Base-by-base conservation (phyloP, 2,329 filamentous ascomycete species). In the Acrocalymma vagum region DNA sequence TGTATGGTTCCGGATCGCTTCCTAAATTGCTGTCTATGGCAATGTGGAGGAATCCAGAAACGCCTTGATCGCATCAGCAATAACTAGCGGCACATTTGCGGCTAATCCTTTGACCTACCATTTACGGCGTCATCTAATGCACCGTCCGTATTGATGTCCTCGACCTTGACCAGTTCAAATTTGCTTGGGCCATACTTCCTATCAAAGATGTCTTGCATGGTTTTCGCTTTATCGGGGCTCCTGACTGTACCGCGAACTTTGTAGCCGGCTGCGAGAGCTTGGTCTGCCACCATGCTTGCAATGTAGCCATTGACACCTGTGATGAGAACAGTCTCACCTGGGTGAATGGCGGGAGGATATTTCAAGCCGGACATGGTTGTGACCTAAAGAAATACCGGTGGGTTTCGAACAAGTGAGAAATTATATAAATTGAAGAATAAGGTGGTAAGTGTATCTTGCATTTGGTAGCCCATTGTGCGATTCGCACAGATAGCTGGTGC, bases 21-120 rank as follows among this genome's bases (percentile, higher is more conserved):
- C n/a, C 11, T 3, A 24, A 10, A 7, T 17, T 33, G 3, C 29
- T 22, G 15, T 16, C 14, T 3, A 26, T 22, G 4, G 76, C 76
- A 4, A 72, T 60, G 40, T 78, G 75, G 6, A 68, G 60, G 11
- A 78, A 56, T 4, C 67, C 72, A 2, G 65, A 57, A 14, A 66
- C 16, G 41, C 43, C 51, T 36, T 13, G 2, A 37, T n/a, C n/a
- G 4, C 15, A 5, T 6, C 8, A 3, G 14, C 11, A 2, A n/a
- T 16, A 24, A n/a, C n/a, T n/a, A n/a, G n/a, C n/a, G n/a, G n/a
- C n/a, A n/a, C n/a, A n/a, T n/a, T n/a, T n/a, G n/a, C n/a, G n/a
- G n/a, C n/a, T n/a, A n/a, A n/a, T n/a, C n/a, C n/a, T n/a, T n/a
- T 15, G n/a, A n/a, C n/a, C n/a, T 41, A 58, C 54, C 57, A 41